Conservation (phyloP, 768 basidiomycete genomes). For the Astraeus odoratus region DNA sequence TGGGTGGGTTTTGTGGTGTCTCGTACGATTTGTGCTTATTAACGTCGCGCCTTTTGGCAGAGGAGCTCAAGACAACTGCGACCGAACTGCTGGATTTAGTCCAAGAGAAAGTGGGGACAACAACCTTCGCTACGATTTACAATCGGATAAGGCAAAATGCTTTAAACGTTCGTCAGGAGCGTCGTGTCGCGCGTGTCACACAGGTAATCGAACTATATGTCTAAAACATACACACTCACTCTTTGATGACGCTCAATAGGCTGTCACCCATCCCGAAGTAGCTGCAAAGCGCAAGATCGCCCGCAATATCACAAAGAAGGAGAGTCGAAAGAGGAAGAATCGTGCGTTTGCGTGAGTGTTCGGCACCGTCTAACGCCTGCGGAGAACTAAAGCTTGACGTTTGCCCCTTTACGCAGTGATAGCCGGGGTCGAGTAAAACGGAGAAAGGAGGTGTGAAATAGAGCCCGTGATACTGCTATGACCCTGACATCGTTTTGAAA, state of each 20-base stretch:
- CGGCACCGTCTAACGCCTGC: not conserved
- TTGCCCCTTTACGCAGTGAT: slow-evolving; percentile 32
- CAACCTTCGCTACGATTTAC: slow-evolving; percentile 73
- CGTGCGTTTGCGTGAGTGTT: slow-evolving; percentile 50
- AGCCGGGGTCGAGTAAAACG: slow-evolving; percentile 43
- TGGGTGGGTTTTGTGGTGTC: slow-evolving; percentile 48
- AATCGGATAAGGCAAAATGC: slow-evolving; percentile 72
- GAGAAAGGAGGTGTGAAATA: slow-evolving; percentile 26
- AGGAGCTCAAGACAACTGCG: slow-evolving; percentile 75
- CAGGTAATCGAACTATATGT: slow-evolving; percentile 29
- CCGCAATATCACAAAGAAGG: slow-evolving; percentile 72
- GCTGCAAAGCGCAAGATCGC: slow-evolving; percentile 72
- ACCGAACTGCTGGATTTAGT: slow-evolving; percentile 83
- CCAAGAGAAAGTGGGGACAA: slow-evolving; percentile 82
- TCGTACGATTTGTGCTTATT: not conserved
- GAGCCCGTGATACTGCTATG: too few relatives aligned
- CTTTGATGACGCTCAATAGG: slow-evolving; percentile 25
- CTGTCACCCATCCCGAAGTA: slow-evolving; percentile 63
- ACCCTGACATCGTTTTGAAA: too few relatives aligned
- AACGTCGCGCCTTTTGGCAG: too few relatives aligned
- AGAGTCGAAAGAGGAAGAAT: slow-evolving; percentile 76
- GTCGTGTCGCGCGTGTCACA: slow-evolving; percentile 54
- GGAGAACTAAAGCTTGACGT: not conserved
- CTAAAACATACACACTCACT: not conserved
- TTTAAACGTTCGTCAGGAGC: slow-evolving; percentile 58